A percentile compares a stretch with the other conserved stretches of the same genome.
Evolutionary conservation across 306 rosid genomes (phyloP).

Genomic region (Sophora flavescens): DNA sequence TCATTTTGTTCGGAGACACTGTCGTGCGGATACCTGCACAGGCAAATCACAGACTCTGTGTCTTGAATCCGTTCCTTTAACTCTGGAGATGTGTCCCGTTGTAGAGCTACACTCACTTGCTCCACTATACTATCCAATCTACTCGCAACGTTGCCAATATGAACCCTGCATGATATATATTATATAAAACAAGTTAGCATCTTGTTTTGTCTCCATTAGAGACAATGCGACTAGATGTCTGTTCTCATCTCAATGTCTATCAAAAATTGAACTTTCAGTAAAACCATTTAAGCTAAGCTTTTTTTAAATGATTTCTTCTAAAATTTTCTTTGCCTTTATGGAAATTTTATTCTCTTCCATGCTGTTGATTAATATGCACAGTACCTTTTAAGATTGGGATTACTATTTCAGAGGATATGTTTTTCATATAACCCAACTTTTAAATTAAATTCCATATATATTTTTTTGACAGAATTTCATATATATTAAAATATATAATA

Average conservation of each 20-base stretch:
- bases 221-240: not conserved
- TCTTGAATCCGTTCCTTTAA: slow-evolving; percentile 48
- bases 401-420: not conserved
- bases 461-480: too few relatives aligned
- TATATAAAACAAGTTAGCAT: slow-evolving; percentile 17
- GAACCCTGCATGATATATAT: slow-evolving; percentile 42
- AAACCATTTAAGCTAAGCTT: too few relatives aligned
- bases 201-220: slow-evolving; percentile 4
- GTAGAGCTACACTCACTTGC: slow-evolving; percentile 51
- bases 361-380: not conserved
- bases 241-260: not conserved
- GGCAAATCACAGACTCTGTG: slow-evolving; percentile 49
- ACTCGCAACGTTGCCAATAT: slow-evolving; percentile 63
- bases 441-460: too few relatives aligned
- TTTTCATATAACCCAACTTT: not conserved
- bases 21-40: slow-evolving; percentile 65
- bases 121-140: slow-evolving; percentile 69
- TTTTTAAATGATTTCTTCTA: too few relatives aligned
- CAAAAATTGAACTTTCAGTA: too few relatives aligned
- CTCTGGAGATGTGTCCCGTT: slow-evolving; percentile 37
- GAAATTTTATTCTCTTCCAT: not conserved
- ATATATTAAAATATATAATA: too few relatives aligned
- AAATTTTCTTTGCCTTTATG: too few relatives aligned
- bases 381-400: not conserved
- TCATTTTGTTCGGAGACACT: slow-evolving; percentile 40